These are phyloP conservation scores for Fraxinus anomala DNA, from an alignment of 257 asterid genomes.

Conservation along the genomic window DNA sequence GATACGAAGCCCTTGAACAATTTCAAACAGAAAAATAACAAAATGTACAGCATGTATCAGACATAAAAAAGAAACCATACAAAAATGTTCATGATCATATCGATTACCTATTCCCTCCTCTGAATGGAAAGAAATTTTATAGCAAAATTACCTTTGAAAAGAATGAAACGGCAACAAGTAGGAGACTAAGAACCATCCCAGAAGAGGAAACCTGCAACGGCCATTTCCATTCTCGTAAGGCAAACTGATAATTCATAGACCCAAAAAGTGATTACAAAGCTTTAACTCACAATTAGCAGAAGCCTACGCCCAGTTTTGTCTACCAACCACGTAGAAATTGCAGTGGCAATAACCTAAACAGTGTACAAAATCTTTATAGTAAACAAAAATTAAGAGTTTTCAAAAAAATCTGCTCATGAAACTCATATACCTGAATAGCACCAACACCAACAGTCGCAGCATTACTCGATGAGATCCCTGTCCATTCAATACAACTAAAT, in stretches of 20 bases:
- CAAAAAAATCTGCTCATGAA: slow-evolving; percentile 2
- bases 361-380: not conserved
- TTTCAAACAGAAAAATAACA: slow-evolving; percentile 18
- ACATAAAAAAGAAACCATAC: not conserved
- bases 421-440: slow-evolving; percentile 66
- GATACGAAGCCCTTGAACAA: slow-evolving; percentile 52
- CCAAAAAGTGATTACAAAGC: not conserved
- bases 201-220: slow-evolving; percentile 68
- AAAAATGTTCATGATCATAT: not conserved
- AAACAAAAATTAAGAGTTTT: slow-evolving; percentile 10
- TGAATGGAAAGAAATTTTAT: not conserved
- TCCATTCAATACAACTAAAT: slow-evolving; percentile 26
- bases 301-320: slow-evolving; percentile 93
- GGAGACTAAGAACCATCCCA: slow-evolving; percentile 86
- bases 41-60: slow-evolving; percentile 4
- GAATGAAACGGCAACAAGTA: slow-evolving; percentile 68
- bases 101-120: not conserved
- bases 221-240: slow-evolving; percentile 15
- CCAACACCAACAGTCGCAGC: slow-evolving; percentile 84
- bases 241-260: slow-evolving; percentile 11
- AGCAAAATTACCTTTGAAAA: slow-evolving; percentile 63
- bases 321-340: slow-evolving; percentile 77
- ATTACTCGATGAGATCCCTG: slow-evolving; percentile 87
- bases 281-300: slow-evolving; percentile 66
- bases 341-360: slow-evolving; percentile 85